Base-by-base conservation (phyloP, 331 rosid species). In the Malus hybrid region DNA sequence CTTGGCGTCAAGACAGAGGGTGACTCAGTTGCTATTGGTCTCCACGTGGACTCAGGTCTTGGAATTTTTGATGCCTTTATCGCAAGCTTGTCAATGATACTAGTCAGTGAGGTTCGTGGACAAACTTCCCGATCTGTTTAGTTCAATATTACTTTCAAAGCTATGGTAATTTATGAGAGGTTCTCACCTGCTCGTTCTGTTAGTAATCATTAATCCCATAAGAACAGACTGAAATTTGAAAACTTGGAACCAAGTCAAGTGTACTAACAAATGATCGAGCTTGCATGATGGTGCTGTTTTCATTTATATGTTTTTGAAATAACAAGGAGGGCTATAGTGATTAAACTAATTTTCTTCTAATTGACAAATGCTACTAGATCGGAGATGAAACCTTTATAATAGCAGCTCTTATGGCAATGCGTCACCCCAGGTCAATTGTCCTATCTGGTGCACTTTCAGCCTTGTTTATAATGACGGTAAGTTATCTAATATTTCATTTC, bases 371-470 rank as follows among this genome's bases (percentile, higher is more conserved):
- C 69, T 84, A 81, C 85, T 82, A 95, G 99, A 92, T 95, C 79
- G 98, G 99, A 83, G 99, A 95, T 75, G 99, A 95, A 85, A 95
- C 99, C 15, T 95, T 95, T 75, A 95, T 95, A 66, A 95, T 95
- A 73, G 99, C 99, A 48, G 99, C 99, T 81, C 93, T 95, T 52
- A 95, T 92, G 99, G 99, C 97, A 48, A 95, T 95, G 99, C 99
- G 99, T 12, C 99, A 95, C 67, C 99, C 99, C 10, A 90, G 87
- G 88, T 92, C 99, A 71, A 92, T 88, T 74, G 99, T 95, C 64
- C 84, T 95, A 81, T 92, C 98, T 50, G 99, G 99, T 74, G 97
- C 99, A 0, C 97, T 95, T 36, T 11, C 80, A 66, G 99, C 99
- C 76, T 78, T 95, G 90, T 36, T 95, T 76, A 89, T 95, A 76